phyloP scores from a whole-genome alignment of 306 rosid species.

The Prunus davidiana region DNA sequence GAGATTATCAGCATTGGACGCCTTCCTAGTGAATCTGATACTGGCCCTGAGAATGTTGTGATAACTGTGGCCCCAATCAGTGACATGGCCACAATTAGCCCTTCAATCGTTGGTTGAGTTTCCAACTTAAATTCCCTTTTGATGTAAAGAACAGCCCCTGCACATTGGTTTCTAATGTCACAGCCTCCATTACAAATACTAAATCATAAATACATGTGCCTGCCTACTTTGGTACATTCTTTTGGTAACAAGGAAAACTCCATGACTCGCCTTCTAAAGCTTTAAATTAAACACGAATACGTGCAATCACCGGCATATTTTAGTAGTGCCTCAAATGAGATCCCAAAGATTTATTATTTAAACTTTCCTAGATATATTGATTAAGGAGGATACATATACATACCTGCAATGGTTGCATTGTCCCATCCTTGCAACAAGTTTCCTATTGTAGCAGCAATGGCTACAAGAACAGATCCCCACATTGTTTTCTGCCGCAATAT shows the following conservation, averaged over 20 bases:
- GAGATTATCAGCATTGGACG: conserved; percentile 40
- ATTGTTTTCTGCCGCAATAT: conserved; percentile 4
- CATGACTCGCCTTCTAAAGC: neutral
- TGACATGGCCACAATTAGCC: conserved; percentile 44
- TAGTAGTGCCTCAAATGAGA: neutral
- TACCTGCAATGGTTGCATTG: conserved; percentile 48
- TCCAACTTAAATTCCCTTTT: conserved; percentile 41
- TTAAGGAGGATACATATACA: no score
- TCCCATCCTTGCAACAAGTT: conserved; percentile 46
- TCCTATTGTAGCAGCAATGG: conserved; percentile 37
- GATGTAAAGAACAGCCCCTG: conserved; percentile 43
- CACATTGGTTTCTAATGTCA: neutral
- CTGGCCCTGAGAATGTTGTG: conserved; percentile 39
- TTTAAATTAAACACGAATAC: neutral
- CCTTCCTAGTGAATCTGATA: conserved; percentile 36
- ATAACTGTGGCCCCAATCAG: conserved; percentile 44
- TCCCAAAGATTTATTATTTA: neutral
- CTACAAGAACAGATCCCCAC: conserved; percentile 35
- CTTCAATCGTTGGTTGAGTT: conserved; percentile 35
- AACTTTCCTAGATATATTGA: neutral
- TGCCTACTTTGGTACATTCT: neutral
- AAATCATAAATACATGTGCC: neutral
- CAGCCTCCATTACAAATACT: neutral
- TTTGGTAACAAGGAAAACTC: neutral
- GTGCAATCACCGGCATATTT: neutral